Evolutionary conservation across 139 green algal species (phyloP).

Genomic region (Bryopsis sp.): DNA sequence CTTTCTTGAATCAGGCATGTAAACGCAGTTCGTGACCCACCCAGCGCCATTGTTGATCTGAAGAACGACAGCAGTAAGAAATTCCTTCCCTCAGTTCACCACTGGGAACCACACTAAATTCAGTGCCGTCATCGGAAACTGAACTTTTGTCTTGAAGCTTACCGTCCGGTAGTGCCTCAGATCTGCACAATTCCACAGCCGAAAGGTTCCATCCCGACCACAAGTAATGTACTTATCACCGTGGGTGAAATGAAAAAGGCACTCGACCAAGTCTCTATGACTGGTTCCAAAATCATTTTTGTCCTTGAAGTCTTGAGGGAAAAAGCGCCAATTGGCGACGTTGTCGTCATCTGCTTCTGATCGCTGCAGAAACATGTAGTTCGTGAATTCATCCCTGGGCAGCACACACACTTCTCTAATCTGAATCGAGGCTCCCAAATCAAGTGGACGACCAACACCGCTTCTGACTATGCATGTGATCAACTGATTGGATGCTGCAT

Average conservation of each 20-base stretch:
- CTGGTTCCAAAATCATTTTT: constrained; percentile 29
- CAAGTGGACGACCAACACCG: too few species aligned
- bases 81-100: too few species aligned
- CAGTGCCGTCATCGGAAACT: too few species aligned
- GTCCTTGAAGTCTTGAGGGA: constrained; percentile 42
- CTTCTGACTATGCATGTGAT: too few species aligned
- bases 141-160: too few species aligned
- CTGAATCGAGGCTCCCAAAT: neutral
- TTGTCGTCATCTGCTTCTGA: constrained; percentile 34
- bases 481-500: constrained; percentile 14
- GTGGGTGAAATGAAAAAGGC: neutral
- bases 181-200: constrained; percentile 58
- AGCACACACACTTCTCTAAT: neutral
- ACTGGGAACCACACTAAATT: too few species aligned
- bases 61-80: too few species aligned
- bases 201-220: constrained; percentile 54
- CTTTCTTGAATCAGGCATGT: constrained; percentile 44
- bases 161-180: constrained; percentile 55
- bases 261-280: constrained; percentile 24
- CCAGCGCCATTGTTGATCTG: constrained; percentile 39
- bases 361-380: constrained; percentile 75
- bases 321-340: constrained; percentile 56
- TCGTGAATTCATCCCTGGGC: constrained; percentile 74
- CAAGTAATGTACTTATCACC: constrained; percentile 71
- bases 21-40: constrained; percentile 62